Percentiles rank a stretch among this genome's conserved stretches.
Evolutionary conservation across 1,139 yeast genomes (phyloP).

Genomic region (Kodamaea plutei): DNA sequence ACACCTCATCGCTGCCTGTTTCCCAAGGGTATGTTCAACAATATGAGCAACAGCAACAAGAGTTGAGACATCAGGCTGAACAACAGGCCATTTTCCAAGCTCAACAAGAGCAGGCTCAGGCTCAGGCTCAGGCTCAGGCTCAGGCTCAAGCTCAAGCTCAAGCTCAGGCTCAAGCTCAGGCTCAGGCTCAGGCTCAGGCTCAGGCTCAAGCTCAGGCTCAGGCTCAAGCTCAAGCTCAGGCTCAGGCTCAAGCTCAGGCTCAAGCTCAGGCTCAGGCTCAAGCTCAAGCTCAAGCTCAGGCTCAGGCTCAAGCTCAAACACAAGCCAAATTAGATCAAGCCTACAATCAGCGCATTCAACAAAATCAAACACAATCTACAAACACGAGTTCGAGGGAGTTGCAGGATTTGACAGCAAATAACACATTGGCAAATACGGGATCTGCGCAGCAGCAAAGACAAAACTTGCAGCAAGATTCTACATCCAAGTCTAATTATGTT

Average conservation of each 20-base stretch:
- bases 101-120: constrained; percentile 14
- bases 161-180: constrained; percentile 9
- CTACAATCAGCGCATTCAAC: constrained; percentile 3
- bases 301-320: constrained; percentile 13
- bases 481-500: constrained; percentile 43
- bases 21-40: constrained; percentile 8
- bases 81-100: constrained; percentile 17
- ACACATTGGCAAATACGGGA: constrained; percentile 13
- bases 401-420: constrained; percentile 10
- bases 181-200: constrained; percentile 9
- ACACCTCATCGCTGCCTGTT: constrained; percentile 9
- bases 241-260: constrained; percentile 9
- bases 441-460: constrained; percentile 10
- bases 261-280: constrained; percentile 12
- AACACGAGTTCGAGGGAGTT: constrained; percentile 5
- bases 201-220: constrained; percentile 16
- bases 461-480: constrained; percentile 8
- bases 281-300: constrained; percentile 15
- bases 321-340: constrained; percentile 4
- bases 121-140: constrained; percentile 11
- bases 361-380: constrained; percentile 4
- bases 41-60: constrained; percentile 7
- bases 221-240: constrained; percentile 12
- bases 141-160: constrained; percentile 13
- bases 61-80: constrained; percentile 12